Conservation (phyloP, 768 basidiomycete genomes). For the Multifurca ochricompacta region DNA sequence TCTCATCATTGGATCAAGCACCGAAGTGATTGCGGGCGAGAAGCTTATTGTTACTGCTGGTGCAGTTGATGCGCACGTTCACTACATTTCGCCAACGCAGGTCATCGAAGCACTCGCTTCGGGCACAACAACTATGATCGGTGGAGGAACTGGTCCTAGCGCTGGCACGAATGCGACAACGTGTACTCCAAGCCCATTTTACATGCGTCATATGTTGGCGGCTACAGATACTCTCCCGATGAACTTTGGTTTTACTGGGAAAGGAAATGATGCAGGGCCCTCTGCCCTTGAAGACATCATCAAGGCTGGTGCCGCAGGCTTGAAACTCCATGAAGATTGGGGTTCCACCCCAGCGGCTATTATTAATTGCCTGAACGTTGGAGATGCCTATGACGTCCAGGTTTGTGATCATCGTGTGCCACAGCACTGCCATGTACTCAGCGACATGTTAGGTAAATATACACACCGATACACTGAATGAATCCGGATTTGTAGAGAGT, state of each 20-base stretch:
- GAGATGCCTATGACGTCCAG: constrained; percentile 91
- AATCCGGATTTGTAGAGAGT: constrained; percentile 97
- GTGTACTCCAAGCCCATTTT: constrained; percentile 85
- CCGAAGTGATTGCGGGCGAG: constrained; percentile 95
- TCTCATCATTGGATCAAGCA: constrained; percentile 82
- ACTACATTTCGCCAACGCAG: constrained; percentile 93
- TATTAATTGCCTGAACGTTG: constrained; percentile 66
- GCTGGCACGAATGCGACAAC: constrained; percentile 91
- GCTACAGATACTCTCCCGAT: constrained; percentile 87
- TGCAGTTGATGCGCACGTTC: constrained; percentile 84
- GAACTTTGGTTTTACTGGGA: constrained; percentile 94
- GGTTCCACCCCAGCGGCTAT: constrained; percentile 85
- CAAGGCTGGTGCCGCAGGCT: constrained; percentile 74
- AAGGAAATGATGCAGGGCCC: constrained; percentile 85
- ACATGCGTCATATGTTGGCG: constrained; percentile 83
- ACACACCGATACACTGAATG: constrained; percentile 95
- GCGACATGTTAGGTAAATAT: constrained; percentile 65
- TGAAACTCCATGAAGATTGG: constrained; percentile 99
- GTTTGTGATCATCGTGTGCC: constrained; percentile 32
- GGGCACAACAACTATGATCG: constrained; percentile 90
- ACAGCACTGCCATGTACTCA: background rate
- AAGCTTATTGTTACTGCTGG: constrained; percentile 92
- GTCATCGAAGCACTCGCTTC: constrained; percentile 77
- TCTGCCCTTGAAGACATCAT: constrained; percentile 73
- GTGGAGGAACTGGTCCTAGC: constrained; percentile 92